Evolutionary conservation across 2,329 filamentous ascomycete genomes (phyloP).

Genomic region (Aspergillus proliferans): DNA sequence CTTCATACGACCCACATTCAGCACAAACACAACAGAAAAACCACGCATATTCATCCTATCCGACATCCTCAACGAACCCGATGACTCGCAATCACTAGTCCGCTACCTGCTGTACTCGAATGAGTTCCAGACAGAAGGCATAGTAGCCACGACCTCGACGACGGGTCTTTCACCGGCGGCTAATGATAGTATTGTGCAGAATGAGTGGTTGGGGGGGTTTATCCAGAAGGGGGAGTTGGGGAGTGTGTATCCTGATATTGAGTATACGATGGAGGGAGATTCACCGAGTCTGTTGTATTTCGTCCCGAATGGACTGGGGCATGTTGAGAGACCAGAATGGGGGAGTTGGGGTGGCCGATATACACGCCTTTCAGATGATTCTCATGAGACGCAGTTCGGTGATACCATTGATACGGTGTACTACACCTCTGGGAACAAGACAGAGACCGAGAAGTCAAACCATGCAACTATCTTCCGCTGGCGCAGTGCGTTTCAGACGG

Average conservation of each 20-base stretch:
- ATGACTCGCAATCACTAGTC: slow-evolving; percentile 42
- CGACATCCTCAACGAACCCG: slow-evolving; percentile 43
- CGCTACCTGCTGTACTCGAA: slow-evolving; percentile 44
- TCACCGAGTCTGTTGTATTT: slow-evolving; percentile 39
- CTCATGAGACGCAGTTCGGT: slow-evolving; percentile 1
- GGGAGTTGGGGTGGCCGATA: slow-evolving; percentile 42
- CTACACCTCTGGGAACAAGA: slow-evolving; percentile 18
- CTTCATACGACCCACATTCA: background rate
- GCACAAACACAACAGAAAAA: background rate
- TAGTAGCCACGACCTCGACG: slow-evolving; percentile 40
- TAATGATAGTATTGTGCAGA: slow-evolving; percentile 48
- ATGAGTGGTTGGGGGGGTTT: slow-evolving; percentile 48
- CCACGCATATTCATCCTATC: slow-evolving; percentile 27
- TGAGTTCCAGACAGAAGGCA: slow-evolving; percentile 42
- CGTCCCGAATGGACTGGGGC: slow-evolving; percentile 38
- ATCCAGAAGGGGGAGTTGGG: slow-evolving; percentile 50
- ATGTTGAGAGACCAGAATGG: slow-evolving; percentile 34
- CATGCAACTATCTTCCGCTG: slow-evolving; percentile 51
- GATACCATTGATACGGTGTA: slow-evolving; percentile 22
- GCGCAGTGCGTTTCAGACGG: slow-evolving; percentile 47
- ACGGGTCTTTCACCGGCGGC: slow-evolving; percentile 40
- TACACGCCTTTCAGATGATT: slow-evolving; percentile 6
- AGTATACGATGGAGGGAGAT: slow-evolving; percentile 50
- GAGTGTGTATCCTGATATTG: slow-evolving; percentile 40
- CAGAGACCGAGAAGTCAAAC: slow-evolving; percentile 32